Conservation (phyloP, 2,329 filamentous ascomycete genomes). For the Fusarium euwallaceae region DNA sequence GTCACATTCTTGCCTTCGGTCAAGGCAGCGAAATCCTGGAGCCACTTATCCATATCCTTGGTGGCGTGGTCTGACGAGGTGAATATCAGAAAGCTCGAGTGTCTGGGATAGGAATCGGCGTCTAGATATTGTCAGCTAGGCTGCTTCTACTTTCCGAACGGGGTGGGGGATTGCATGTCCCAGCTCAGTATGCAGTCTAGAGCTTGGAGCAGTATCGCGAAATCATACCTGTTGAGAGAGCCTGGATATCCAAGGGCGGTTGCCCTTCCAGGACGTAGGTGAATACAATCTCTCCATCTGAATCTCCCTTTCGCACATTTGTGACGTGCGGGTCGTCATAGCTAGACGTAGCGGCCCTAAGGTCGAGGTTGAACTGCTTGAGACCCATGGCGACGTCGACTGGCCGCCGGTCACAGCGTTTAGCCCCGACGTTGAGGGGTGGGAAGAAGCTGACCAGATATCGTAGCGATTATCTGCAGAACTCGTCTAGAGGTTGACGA, state of each 20-base stretch:
- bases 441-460: not conserved
- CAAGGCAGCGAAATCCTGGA: constrained; percentile 54
- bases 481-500: not conserved
- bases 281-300: constrained; percentile 80
- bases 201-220: not conserved
- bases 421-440: not conserved
- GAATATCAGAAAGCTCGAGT: constrained; percentile 58
- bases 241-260: constrained; percentile 53
- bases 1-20: constrained; percentile 49
- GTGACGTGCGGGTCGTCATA: constrained; percentile 63
- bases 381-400: constrained; percentile 68
- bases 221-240: constrained; percentile 52
- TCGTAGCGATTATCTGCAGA: not conserved
- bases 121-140: constrained; percentile 24
- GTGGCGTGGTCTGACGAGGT: constrained; percentile 55
- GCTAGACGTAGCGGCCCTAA: constrained; percentile 54
- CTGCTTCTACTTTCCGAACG: not conserved
- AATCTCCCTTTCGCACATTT: constrained; percentile 71
- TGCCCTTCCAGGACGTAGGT: constrained; percentile 55
- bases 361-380: constrained; percentile 73
- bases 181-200: not conserved
- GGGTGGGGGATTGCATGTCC: not conserved
- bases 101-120: constrained; percentile 55
- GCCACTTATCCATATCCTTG: constrained; percentile 58
- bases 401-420: not conserved